These are phyloP conservation scores for Chlamydomonas sp. DNA, from an alignment of 139 green algal genomes.

Conservation along the genomic window DNA sequence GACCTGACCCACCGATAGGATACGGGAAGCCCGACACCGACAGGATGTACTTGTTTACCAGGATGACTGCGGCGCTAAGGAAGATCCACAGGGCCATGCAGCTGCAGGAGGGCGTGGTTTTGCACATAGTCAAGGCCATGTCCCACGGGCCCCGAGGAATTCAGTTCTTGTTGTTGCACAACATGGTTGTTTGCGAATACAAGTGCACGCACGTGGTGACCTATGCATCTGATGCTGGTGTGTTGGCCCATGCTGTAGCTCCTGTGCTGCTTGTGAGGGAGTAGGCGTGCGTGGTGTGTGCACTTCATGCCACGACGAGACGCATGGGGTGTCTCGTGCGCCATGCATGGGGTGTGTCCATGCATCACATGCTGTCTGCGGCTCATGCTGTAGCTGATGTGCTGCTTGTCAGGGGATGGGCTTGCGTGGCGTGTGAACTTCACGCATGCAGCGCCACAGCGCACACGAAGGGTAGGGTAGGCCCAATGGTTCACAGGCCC, in stretches of 20 bases:
- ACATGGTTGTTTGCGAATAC: too few relatives aligned
- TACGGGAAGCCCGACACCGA: conserved; percentile 59
- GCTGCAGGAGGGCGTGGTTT: conserved; percentile 26
- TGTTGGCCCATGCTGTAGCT: background rate
- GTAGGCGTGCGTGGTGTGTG: background rate
- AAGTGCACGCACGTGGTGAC: background rate
- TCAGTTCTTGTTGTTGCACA: too few relatives aligned
- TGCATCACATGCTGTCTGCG: too few relatives aligned
- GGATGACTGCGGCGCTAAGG: conserved; percentile 45
- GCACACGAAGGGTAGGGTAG: background rate
- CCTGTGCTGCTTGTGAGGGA: background rate
- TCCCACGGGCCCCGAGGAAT: too few relatives aligned
- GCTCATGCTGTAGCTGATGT: background rate
- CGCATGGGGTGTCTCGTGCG: too few relatives aligned
- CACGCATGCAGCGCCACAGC: background rate
- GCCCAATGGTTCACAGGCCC: too few relatives aligned
- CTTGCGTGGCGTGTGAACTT: background rate
- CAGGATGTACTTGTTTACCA: conserved; percentile 71
- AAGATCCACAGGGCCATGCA: conserved; percentile 47
- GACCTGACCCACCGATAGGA: too few relatives aligned
- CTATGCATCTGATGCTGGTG: background rate
- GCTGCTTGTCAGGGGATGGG: background rate
- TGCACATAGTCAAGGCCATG: conserved; percentile 11
- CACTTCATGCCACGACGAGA: too few relatives aligned
- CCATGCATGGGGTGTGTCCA: too few relatives aligned